Conservation (phyloP, 2,329 filamentous ascomycete species). For the Penicillium oxalicum region DNA sequence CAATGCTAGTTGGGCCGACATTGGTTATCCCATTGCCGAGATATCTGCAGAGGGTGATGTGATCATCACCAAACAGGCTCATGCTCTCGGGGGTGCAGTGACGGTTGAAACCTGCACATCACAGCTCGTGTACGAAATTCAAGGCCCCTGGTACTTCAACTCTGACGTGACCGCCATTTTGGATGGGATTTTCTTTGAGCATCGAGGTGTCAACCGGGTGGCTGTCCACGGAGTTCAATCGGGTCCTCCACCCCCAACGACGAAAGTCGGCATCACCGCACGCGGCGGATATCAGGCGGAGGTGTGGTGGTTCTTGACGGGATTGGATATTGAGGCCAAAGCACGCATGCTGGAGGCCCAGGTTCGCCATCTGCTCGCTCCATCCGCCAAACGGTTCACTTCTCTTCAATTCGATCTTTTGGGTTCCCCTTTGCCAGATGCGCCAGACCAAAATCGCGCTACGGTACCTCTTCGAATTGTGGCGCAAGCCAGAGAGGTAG, state of each 20-base stretch:
- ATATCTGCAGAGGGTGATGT: slow-evolving; percentile 38
- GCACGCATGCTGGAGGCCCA: slow-evolving; percentile 42
- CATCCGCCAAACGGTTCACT: slow-evolving; percentile 27
- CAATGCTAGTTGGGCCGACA: slow-evolving; percentile 39
- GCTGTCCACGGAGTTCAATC: slow-evolving; percentile 44
- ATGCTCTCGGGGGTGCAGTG: slow-evolving; percentile 35
- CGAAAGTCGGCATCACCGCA: slow-evolving; percentile 46
- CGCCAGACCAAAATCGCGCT: slow-evolving; percentile 38
- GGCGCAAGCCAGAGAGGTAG: slow-evolving; percentile 41
- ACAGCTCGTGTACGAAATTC: slow-evolving; percentile 51
- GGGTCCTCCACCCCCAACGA: slow-evolving; percentile 44
- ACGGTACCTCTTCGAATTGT: slow-evolving; percentile 41
- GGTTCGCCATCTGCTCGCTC: slow-evolving; percentile 36
- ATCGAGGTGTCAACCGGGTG: slow-evolving; percentile 46
- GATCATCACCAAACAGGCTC: slow-evolving; percentile 42
- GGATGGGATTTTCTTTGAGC: slow-evolving; percentile 47
- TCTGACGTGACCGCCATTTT: slow-evolving; percentile 52
- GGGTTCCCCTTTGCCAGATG: slow-evolving; percentile 26
- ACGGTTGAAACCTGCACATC: slow-evolving; percentile 48
- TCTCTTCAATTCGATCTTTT: slow-evolving; percentile 30
- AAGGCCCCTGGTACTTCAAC: slow-evolving; percentile 54
- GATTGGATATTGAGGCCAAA: slow-evolving; percentile 43
- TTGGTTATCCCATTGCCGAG: slow-evolving; percentile 44
- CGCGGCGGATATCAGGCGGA: slow-evolving; percentile 45
- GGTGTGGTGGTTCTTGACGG: slow-evolving; percentile 41